Evolutionary conservation across 2,329 filamentous ascomycete species (phyloP).

Genomic region (Acephala macrosclerotiorum): DNA sequence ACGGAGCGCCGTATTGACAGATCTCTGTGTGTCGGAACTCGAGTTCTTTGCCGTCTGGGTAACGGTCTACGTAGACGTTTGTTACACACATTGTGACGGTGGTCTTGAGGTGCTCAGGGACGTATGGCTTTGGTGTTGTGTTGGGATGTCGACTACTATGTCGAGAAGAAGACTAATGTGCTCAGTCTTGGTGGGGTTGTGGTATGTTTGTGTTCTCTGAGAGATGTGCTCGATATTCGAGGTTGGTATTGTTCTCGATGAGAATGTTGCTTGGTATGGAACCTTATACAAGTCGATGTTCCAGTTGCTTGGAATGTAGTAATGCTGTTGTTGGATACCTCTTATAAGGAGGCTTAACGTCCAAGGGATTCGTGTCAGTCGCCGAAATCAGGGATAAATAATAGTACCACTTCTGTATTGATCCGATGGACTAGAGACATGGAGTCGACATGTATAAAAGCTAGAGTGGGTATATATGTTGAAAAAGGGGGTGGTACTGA

Average conservation of each 20-base stretch:
- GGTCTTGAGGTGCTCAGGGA: constrained; percentile 19
- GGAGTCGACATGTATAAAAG: constrained; percentile 39
- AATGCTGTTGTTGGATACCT: constrained; percentile 25
- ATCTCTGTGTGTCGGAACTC: constrained; percentile 49
- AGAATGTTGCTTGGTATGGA: constrained; percentile 12
- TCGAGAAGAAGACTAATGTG: constrained; percentile 17
- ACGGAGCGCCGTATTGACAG: constrained; percentile 47
- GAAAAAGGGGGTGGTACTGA: constrained; percentile 31
- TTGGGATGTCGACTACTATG: not conserved
- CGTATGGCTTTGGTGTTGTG: constrained; percentile 26
- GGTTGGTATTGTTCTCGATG: constrained; percentile 18
- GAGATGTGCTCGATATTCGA: constrained; percentile 1
- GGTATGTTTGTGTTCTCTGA: constrained; percentile 16
- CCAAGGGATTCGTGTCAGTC: constrained; percentile 37
- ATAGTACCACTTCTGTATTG: constrained; percentile 38
- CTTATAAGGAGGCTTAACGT: constrained; percentile 18
- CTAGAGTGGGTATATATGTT: constrained; percentile 26
- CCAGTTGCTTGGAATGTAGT: constrained; percentile 23
- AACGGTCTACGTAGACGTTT: constrained; percentile 54
- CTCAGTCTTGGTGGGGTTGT: constrained; percentile 13
- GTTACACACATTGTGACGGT: constrained; percentile 58
- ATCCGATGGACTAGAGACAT: constrained; percentile 42
- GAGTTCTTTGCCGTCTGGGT: constrained; percentile 52
- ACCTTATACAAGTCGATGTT: constrained; percentile 18
- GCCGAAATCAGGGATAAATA: constrained; percentile 41